These are phyloP conservation scores for Chalciporus piperatus DNA, from an alignment of 768 basidiomycete genomes.

Conservation along the genomic window DNA sequence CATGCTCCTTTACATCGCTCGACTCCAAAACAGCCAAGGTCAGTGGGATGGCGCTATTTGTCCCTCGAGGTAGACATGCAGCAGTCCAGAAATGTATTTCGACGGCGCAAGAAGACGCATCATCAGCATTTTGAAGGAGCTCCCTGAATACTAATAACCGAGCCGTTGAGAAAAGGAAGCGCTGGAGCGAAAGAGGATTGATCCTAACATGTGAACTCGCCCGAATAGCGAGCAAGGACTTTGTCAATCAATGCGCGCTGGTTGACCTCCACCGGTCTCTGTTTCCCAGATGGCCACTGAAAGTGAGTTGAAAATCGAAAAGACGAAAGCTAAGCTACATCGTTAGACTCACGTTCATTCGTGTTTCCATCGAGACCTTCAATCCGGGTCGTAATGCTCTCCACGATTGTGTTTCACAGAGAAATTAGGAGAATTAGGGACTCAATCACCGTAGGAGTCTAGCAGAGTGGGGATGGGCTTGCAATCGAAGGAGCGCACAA, in stretches of 20 bases:
- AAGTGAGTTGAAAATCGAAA: too few relatives aligned
- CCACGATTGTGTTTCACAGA: too few relatives aligned
- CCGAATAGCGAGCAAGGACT: constrained; percentile 91
- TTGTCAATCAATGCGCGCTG: constrained; percentile 92
- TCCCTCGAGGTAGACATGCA: constrained; percentile 33
- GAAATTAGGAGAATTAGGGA: too few relatives aligned
- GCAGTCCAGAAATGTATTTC: constrained; percentile 77
- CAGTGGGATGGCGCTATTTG: neutral
- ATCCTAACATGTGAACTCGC: constrained; percentile 73
- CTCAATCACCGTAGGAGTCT: too few relatives aligned
- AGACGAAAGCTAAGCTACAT: too few relatives aligned
- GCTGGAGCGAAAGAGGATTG: neutral
- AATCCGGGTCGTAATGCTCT: too few relatives aligned
- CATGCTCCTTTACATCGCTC: constrained; percentile 35
- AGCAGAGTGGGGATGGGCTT: too few relatives aligned
- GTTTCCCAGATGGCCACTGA: too few relatives aligned
- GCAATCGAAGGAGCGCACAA: too few relatives aligned
- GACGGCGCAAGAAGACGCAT: constrained; percentile 69
- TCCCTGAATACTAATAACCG: constrained; percentile 59
- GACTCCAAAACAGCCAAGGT: constrained; percentile 62
- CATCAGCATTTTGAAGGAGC: constrained; percentile 91
- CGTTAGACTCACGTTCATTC: too few relatives aligned
- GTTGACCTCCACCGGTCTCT: constrained; percentile 48
- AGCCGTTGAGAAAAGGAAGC: neutral
- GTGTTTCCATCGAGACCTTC: too few relatives aligned